These are phyloP conservation scores for Uromyces viciae-fabae DNA, from an alignment of 1,284 basidiomycete species.

Conservation along the genomic window DNA sequence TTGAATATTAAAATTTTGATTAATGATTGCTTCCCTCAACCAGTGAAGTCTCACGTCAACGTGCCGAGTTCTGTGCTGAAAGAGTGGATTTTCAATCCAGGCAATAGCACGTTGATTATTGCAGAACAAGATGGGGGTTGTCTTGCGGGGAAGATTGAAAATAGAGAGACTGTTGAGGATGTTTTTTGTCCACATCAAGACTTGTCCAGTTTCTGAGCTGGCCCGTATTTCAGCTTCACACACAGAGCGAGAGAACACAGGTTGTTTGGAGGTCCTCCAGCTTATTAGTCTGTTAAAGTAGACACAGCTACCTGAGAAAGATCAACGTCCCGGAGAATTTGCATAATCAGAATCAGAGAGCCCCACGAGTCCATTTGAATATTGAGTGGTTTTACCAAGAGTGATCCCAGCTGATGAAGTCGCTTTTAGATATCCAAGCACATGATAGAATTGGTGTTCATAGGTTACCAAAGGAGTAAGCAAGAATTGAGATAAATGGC, in stretches of 20 bases:
- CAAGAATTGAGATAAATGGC: not conserved
- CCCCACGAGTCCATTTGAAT: not conserved
- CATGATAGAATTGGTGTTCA: not conserved
- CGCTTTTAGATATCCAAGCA: not conserved
- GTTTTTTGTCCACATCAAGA: not conserved
- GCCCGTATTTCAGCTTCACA: not conserved
- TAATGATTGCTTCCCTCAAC: not conserved
- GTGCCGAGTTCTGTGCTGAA: not conserved
- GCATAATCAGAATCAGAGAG: not conserved
- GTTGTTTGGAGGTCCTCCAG: constrained; percentile 30
- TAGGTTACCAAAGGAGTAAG: not conserved
- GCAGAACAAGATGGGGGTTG: not conserved
- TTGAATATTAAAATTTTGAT: not conserved
- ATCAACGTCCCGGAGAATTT: not conserved
- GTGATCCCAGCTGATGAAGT: not conserved
- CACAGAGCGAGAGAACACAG: constrained; percentile 20
- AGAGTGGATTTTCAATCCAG: not conserved
- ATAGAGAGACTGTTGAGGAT: not conserved
- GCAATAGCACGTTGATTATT: not conserved
- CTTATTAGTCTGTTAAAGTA: constrained; percentile 2
- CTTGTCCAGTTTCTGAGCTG: not conserved
- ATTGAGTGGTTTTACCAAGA: not conserved
- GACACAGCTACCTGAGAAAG: not conserved
- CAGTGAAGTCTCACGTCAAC: not conserved
- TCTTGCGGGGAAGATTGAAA: not conserved